phyloP scores from a whole-genome alignment of 768 basidiomycete species.

The Lactifluus pinguis region DNA sequence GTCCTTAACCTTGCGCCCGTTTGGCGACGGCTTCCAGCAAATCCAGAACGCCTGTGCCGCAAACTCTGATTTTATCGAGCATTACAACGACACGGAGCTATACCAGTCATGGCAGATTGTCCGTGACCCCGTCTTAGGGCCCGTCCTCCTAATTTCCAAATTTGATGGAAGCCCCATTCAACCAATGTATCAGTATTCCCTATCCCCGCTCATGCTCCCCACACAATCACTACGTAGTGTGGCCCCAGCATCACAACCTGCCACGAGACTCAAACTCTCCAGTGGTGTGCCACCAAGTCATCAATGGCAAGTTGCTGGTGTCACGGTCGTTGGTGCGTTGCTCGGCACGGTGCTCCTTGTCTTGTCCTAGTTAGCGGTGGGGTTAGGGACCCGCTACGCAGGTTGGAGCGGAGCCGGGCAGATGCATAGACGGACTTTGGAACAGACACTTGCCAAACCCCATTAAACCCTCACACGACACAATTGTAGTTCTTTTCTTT shows the following conservation, averaged over 20 bases:
- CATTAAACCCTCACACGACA: not conserved
- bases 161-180: slow-evolving; percentile 72
- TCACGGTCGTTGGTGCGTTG: not conserved
- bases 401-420: not conserved
- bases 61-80: slow-evolving; percentile 76
- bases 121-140: slow-evolving; percentile 49
- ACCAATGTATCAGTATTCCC: slow-evolving; percentile 57
- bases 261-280: not conserved
- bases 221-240: slow-evolving; percentile 53
- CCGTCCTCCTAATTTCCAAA: slow-evolving; percentile 67
- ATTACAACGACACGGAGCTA: slow-evolving; percentile 69
- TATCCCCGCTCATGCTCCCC: slow-evolving; percentile 81
- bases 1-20: slow-evolving; percentile 64
- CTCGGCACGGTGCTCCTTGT: slow-evolving; percentile 1
- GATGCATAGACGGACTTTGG: slow-evolving; percentile 6
- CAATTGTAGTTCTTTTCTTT: slow-evolving; percentile 1
- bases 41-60: slow-evolving; percentile 91
- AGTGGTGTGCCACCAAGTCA: not conserved
- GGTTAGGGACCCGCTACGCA: not conserved
- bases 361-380: not conserved
- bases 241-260: not conserved
- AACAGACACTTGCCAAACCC: slow-evolving; percentile 7
- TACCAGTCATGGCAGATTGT: slow-evolving; percentile 64
- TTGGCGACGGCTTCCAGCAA: slow-evolving; percentile 88
- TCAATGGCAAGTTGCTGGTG: not conserved